Conservation (phyloP, 1,139 yeast species). For the Saccharomycopsis hybrid region DNA sequence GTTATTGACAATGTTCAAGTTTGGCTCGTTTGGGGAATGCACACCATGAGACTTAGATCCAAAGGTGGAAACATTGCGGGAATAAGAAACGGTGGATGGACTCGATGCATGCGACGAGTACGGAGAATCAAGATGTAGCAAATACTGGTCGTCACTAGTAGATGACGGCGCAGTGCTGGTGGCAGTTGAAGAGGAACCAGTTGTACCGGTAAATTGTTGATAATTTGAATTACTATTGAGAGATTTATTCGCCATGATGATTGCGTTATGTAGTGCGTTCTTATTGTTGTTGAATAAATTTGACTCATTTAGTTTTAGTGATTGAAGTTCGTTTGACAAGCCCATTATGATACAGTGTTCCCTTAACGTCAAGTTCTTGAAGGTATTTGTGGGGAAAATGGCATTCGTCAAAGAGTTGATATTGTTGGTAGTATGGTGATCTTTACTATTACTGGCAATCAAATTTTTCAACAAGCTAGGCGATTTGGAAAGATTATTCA, state of each 20-base stretch:
- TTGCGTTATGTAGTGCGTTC: conserved; percentile 24
- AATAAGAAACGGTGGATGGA: conserved; percentile 12
- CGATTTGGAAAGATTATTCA: conserved; percentile 14
- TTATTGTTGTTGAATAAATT: conserved; percentile 17
- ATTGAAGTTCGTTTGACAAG: conserved; percentile 24
- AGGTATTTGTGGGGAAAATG: conserved; percentile 19
- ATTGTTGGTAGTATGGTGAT: conserved; percentile 7
- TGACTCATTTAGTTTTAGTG: conserved; percentile 14
- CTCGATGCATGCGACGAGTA: conserved; percentile 13
- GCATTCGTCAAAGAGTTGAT: conserved; percentile 18
- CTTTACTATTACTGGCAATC: conserved; percentile 7
- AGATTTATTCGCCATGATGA: conserved; percentile 26
- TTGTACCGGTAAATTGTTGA: conserved; percentile 14
- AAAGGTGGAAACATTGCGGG: conserved; percentile 18
- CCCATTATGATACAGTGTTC: conserved; percentile 23
- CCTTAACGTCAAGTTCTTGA: conserved; percentile 19
- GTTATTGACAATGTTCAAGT: conserved; percentile 19
- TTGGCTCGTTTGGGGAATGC: conserved; percentile 21
- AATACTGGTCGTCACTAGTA: conserved; percentile 9
- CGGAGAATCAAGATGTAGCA: conserved; percentile 15
- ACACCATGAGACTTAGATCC: conserved; percentile 22
- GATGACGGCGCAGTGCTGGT: not conserved
- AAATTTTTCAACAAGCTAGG: conserved; percentile 18
- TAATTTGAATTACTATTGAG: conserved; percentile 20
- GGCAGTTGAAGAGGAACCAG: not conserved